Evolutionary conservation across 345 rosid species (phyloP).

Genomic region (Hypericum androsaemum): DNA sequence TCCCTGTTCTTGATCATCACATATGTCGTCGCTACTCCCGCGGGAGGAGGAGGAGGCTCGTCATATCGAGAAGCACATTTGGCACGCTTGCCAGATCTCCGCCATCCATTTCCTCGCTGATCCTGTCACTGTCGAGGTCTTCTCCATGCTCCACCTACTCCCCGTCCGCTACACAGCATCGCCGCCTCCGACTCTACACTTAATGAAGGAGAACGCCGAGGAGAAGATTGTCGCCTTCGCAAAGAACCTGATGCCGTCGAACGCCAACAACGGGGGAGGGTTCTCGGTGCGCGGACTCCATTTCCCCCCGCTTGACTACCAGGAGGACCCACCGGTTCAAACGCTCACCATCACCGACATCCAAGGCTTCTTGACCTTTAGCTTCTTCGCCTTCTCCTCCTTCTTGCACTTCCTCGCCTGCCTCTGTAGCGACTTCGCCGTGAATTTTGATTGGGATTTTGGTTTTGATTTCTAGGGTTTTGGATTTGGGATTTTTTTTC

Average conservation of each 20-base stretch:
- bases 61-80: no score
- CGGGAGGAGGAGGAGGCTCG: no score
- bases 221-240: no score
- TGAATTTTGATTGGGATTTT: no score
- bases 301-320: conserved; percentile 69
- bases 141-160: conserved; percentile 34
- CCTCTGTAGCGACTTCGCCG: no score
- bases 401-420: no score
- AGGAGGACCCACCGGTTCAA: conserved; percentile 80
- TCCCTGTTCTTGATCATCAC: no score
- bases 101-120: conserved; percentile 52
- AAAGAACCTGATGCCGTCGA: conserved; percentile 69
- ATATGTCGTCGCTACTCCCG: no score
- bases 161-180: conserved; percentile 9
- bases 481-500: no score
- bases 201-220: not conserved
- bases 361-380: no score
- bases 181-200: not conserved
- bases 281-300: conserved; percentile 85
- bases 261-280: conserved; percentile 94
- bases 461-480: no score
- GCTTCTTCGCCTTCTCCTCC: no score
- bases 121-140: conserved; percentile 70
- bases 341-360: conserved; percentile 56
- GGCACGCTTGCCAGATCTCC: conserved; percentile 48